These are phyloP conservation scores for Melampsora americana DNA, from an alignment of 1,284 basidiomycete species.

Conservation along the genomic window DNA sequence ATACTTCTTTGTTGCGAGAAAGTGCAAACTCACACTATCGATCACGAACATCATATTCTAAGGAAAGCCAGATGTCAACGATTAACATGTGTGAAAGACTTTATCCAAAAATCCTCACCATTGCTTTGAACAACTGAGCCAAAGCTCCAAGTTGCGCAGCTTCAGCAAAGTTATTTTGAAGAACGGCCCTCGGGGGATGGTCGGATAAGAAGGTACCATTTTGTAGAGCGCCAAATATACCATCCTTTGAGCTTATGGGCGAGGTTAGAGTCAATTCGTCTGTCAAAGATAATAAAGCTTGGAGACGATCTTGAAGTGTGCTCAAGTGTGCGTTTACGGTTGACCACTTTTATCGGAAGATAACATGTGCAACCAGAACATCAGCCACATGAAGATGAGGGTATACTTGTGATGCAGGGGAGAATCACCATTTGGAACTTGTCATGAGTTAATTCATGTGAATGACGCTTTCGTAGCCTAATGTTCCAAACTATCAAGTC, in stretches of 20 bases:
- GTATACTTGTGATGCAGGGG: neutral
- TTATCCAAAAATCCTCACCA: conserved; percentile 2
- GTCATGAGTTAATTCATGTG: neutral
- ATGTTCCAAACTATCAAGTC: neutral
- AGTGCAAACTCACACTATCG: conserved; percentile 18
- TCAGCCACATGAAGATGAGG: neutral
- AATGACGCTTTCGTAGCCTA: neutral
- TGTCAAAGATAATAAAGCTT: conserved; percentile 17
- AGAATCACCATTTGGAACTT: conserved; percentile 17
- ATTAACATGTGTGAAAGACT: neutral
- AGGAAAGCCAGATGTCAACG: neutral
- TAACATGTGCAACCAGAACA: neutral
- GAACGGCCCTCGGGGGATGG: conserved; percentile 21
- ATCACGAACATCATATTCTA: conserved; percentile 41
- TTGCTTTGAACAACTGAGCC: conserved; percentile 22
- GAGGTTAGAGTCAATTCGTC: conserved; percentile 24
- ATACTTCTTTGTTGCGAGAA: neutral
- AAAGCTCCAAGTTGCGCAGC: conserved; percentile 24
- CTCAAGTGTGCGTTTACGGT: conserved; percentile 19
- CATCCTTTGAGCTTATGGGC: conserved; percentile 33
- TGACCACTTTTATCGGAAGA: conserved; percentile 15
- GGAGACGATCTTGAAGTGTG: conserved; percentile 11
- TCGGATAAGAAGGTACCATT: conserved; percentile 37
- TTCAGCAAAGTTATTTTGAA: conserved; percentile 25
- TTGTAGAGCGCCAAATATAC: conserved; percentile 25